phyloP scores from a whole-genome alignment of 176 grass and related monocot genomes.

The Tillandsia leiboldiana region DNA sequence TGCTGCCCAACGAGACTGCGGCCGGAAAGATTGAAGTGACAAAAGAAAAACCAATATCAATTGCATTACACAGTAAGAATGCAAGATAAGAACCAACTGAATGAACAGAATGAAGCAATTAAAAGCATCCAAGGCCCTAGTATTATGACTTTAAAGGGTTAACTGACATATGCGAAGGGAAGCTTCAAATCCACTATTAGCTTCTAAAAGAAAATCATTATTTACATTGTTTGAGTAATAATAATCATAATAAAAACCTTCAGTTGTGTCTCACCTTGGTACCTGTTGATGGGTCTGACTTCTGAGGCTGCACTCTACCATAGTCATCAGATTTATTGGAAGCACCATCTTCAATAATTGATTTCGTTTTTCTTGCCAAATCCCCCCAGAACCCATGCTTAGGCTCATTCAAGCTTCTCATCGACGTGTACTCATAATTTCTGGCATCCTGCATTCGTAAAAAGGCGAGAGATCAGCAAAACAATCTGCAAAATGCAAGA shows the following conservation, averaged over 20 bases:
- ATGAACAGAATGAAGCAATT: too few species aligned
- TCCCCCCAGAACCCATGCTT: slow-evolving; percentile 18
- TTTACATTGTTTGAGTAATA: too few species aligned
- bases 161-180: not conserved
- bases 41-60: slow-evolving; percentile 2
- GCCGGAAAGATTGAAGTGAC: not conserved
- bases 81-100: not conserved
- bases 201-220: too few species aligned
- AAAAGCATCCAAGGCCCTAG: not conserved
- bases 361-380: slow-evolving; percentile 22
- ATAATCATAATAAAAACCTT: not conserved
- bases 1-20: not conserved
- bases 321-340: not conserved
- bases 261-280: not conserved
- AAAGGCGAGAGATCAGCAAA: not conserved
- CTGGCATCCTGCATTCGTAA: slow-evolving; percentile 14
- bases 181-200: too few species aligned
- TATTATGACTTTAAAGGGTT: not conserved
- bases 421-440: slow-evolving; percentile 11
- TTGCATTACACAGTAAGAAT: not conserved
- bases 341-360: slow-evolving; percentile 17
- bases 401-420: not conserved
- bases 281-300: not conserved
- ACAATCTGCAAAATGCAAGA: not conserved
- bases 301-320: not conserved